Evolutionary conservation across 805 yeast species (phyloP).

Genomic region (Kockiozyma suomiensis): DNA sequence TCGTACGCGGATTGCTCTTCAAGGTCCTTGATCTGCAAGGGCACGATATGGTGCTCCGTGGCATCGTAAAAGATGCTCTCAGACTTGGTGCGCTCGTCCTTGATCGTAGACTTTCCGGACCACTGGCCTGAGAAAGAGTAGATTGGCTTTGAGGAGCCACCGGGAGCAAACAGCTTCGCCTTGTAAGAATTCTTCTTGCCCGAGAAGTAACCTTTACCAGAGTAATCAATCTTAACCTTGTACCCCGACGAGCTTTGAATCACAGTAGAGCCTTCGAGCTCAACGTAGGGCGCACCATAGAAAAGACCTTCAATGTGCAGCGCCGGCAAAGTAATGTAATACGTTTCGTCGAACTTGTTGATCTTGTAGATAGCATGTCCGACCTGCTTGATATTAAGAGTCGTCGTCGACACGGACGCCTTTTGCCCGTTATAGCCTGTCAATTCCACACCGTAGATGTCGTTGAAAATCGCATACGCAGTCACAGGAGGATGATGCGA

Average conservation of each 20-base stretch:
- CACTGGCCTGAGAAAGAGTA: constrained; percentile 89
- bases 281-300: constrained; percentile 91
- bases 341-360: constrained; percentile 62
- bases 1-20: constrained; percentile 81
- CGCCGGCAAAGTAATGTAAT: constrained; percentile 86
- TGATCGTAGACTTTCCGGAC: constrained; percentile 74
- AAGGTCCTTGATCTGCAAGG: constrained; percentile 73
- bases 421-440: constrained; percentile 91
- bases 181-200: constrained; percentile 94
- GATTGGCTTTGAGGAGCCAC: constrained; percentile 52
- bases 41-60: constrained; percentile 51
- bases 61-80: constrained; percentile 41
- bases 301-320: constrained; percentile 92
- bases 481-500: constrained; percentile 98
- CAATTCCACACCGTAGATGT: constrained; percentile 63
- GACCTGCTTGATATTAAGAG: constrained; percentile 83
- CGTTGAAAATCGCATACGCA: constrained; percentile 83
- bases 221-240: constrained; percentile 69
- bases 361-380: constrained; percentile 78
- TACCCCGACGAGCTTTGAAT: constrained; percentile 84
- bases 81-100: constrained; percentile 55
- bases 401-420: constrained; percentile 72
- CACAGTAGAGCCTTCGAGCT: constrained; percentile 83
- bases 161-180: constrained; percentile 68
- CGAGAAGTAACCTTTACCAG: constrained; percentile 92